Percentiles rank a stretch among this genome's conserved stretches.
Conservation (phyloP, 2,329 filamentous ascomycete genomes). For the Cercospora sp. region DNA sequence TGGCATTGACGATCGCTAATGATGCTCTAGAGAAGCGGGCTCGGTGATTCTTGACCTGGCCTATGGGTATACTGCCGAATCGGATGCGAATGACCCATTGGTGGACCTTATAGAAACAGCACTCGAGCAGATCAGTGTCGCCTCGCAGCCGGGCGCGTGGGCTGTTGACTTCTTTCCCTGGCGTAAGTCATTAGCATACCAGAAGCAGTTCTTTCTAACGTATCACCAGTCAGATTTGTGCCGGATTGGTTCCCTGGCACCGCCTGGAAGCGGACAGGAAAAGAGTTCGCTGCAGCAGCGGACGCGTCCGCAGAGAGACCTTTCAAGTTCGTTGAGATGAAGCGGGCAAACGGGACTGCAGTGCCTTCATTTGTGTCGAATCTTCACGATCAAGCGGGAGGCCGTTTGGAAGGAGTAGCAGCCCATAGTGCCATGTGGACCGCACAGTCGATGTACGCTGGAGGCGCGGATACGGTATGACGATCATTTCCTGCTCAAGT, state of each 20-base stretch:
- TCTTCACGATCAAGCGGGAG: constrained; percentile 39
- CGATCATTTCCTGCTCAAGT: neutral
- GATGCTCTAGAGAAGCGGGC: constrained; percentile 35
- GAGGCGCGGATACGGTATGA: constrained; percentile 43
- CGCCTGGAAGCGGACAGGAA: constrained; percentile 47
- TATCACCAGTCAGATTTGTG: constrained; percentile 40
- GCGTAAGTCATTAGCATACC: constrained; percentile 10
- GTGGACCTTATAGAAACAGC: constrained; percentile 45
- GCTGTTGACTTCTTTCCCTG: constrained; percentile 50
- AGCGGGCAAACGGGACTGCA: constrained; percentile 33
- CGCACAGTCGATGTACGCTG: constrained; percentile 45
- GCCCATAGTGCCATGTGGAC: constrained; percentile 45
- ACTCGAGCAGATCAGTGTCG: constrained; percentile 45
- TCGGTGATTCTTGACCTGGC: constrained; percentile 47
- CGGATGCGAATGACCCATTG: constrained; percentile 45
- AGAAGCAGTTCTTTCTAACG: neutral
- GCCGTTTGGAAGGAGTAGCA: constrained; percentile 32
- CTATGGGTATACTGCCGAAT: constrained; percentile 50
- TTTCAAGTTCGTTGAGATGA: constrained; percentile 47
- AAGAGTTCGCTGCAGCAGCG: constrained; percentile 39
- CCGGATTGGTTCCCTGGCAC: constrained; percentile 51
- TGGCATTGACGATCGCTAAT: neutral
- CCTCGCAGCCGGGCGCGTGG: constrained; percentile 47
- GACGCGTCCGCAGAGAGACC: constrained; percentile 42
- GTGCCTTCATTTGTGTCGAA: constrained; percentile 45